phyloP scores from a whole-genome alignment of 169 alveolate species.

The Perkinsus marinus region DNA sequence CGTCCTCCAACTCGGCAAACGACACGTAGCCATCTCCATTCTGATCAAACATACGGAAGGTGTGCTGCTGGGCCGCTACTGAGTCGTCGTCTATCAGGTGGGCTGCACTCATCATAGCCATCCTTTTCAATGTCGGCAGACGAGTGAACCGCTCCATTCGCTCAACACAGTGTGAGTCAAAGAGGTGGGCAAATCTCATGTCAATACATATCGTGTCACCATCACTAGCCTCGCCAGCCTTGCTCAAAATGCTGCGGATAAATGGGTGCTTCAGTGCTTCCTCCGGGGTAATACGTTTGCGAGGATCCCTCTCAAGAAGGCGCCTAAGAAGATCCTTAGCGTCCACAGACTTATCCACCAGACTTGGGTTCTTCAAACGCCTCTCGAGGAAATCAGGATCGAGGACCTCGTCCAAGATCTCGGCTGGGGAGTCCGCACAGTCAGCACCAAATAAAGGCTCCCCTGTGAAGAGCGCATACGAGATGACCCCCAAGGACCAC shows the following conservation, averaged over 20 bases:
- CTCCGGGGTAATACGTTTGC: constrained; percentile 9
- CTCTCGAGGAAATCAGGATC: background rate
- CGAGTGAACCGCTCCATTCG: background rate
- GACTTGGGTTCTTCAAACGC: background rate
- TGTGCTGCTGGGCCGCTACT: background rate
- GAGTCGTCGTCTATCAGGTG: background rate
- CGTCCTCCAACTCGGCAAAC: background rate
- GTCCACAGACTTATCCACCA: background rate
- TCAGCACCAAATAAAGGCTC: background rate
- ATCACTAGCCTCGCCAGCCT: background rate
- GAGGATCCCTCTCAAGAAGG: constrained; percentile 17
- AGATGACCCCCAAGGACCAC: constrained; percentile 3
- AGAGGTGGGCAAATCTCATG: background rate
- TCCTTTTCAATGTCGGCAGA: background rate
- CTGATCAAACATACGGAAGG: constrained; percentile 1
- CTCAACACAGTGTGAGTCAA: background rate
- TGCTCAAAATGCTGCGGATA: constrained; percentile 1
- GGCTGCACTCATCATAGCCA: background rate
- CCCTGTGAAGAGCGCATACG: background rate
- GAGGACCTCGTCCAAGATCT: background rate
- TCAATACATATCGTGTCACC: background rate
- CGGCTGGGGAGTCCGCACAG: background rate
- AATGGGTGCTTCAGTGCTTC: constrained; percentile 27
- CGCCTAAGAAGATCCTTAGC: constrained; percentile 24
- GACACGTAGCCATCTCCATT: background rate